These are phyloP conservation scores for Tuber microsphaerosporum DNA, from an alignment of 495 filamentous ascomycete species.

Conservation along the genomic window DNA sequence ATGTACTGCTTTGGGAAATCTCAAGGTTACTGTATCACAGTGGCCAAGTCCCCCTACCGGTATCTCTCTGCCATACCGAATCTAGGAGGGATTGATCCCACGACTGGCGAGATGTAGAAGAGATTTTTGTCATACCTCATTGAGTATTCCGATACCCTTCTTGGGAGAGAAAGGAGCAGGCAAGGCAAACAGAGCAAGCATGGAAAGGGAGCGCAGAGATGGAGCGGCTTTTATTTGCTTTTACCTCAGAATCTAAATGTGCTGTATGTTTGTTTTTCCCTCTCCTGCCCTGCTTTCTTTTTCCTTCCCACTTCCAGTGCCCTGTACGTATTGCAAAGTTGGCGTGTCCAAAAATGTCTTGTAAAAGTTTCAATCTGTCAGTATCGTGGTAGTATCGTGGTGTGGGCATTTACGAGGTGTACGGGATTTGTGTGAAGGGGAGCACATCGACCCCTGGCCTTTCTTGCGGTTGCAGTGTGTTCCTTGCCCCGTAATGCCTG, in stretches of 20 bases:
- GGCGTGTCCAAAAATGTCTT: background rate
- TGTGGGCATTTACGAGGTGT: background rate
- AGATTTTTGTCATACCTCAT: background rate
- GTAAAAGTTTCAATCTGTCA: background rate
- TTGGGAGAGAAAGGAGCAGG: background rate
- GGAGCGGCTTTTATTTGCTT: background rate
- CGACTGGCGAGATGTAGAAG: background rate
- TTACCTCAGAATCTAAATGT: background rate
- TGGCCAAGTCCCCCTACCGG: background rate
- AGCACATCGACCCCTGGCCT: background rate
- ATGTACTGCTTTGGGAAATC: background rate
- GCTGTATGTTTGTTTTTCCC: background rate
- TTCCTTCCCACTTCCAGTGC: background rate
- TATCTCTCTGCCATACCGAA: background rate
- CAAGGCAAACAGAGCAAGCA: background rate
- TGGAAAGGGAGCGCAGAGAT: background rate
- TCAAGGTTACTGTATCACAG: background rate
- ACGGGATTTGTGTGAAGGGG: background rate
- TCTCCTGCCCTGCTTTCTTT: background rate
- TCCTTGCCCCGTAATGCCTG: background rate
- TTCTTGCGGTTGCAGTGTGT: background rate
- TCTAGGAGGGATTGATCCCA: background rate
- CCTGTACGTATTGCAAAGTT: background rate
- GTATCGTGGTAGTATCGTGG: background rate
- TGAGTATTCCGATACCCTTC: background rate